A percentile compares a stretch with the other conserved stretches of the same genome.
Evolutionary conservation across 1,284 basidiomycete genomes (phyloP).

Genomic region (Leccinum pachyderme): DNA sequence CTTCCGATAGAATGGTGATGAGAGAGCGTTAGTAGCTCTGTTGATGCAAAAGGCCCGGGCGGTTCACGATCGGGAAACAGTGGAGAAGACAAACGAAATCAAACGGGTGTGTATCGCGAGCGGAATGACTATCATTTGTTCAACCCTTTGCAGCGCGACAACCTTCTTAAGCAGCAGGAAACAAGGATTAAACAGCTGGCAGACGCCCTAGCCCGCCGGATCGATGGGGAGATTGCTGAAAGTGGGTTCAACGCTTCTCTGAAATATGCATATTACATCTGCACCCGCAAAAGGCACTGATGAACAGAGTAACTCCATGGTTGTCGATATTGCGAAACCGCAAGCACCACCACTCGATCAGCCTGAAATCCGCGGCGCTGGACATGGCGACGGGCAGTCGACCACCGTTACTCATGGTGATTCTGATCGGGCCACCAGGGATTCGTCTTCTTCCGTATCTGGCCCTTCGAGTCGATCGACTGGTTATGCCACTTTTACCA

Average conservation of each 20-base stretch:
- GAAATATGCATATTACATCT: slow-evolving; percentile 10
- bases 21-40: slow-evolving; percentile 45
- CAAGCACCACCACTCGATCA: slow-evolving; percentile 15
- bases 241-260: slow-evolving; percentile 10
- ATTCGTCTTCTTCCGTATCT: slow-evolving; percentile 9
- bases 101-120: slow-evolving; percentile 39
- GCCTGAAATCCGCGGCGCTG: slow-evolving; percentile 20
- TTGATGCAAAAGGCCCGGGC: slow-evolving; percentile 42
- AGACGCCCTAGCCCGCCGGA: slow-evolving; percentile 38
- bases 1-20: slow-evolving; percentile 41
- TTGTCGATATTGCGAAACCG: slow-evolving; percentile 10
- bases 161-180: slow-evolving; percentile 39
- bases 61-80: slow-evolving; percentile 47
- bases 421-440: slow-evolving; percentile 11
- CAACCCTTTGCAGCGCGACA: slow-evolving; percentile 40
- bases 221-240: slow-evolving; percentile 38
- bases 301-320: slow-evolving; percentile 15
- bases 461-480: slow-evolving; percentile 23
- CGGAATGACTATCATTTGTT: slow-evolving; percentile 4
- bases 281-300: slow-evolving; percentile 14
- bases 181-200: slow-evolving; percentile 43
- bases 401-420: slow-evolving; percentile 8
- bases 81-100: slow-evolving; percentile 52
- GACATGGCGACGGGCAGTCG: slow-evolving; percentile 6
- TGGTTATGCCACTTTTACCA: slow-evolving; percentile 23